Percentiles rank a stretch among this genome's conserved stretches.
Evolutionary conservation across 805 yeast species (phyloP).

Genomic region (Metschnikowia lochheadii): DNA sequence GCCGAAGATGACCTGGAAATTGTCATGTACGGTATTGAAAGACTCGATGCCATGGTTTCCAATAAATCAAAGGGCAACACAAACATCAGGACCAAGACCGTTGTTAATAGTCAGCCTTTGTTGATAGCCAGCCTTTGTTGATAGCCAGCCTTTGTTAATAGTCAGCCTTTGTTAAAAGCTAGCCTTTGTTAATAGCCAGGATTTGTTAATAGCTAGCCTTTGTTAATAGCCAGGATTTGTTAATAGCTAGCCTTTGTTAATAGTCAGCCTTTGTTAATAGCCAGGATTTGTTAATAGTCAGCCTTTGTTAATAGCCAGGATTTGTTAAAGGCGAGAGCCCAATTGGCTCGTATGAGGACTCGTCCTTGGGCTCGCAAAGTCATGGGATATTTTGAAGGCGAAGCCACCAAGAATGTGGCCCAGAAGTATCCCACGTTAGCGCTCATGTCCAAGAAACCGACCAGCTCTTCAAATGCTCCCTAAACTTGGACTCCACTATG

Average conservation of each 20-base stretch:
- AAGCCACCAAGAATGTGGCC: neutral
- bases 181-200: no score
- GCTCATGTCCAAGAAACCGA: conserved; percentile 17
- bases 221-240: no score
- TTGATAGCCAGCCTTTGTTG: no score
- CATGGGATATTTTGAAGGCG: conserved; percentile 6
- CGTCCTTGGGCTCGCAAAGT: conserved; percentile 11
- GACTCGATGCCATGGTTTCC: neutral
- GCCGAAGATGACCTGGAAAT: neutral
- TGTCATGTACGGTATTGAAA: neutral
- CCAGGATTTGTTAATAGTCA: no score
- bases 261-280: no score
- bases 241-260: no score
- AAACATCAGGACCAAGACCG: neutral
- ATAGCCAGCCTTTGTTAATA: no score
- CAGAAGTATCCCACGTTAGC: neutral
- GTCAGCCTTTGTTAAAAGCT: no score
- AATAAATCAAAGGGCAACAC: neutral
- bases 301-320: no score
- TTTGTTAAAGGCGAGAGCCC: conserved; percentile 10
- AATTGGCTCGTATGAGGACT: conserved; percentile 8
- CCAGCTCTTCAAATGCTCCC: conserved; percentile 40
- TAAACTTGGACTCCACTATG: conserved; percentile 36
- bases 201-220: no score
- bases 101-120: conserved; percentile 10